Base-by-base conservation (phyloP, 2,329 filamentous ascomycete genomes). In the Colletotrichum sp. region DNA sequence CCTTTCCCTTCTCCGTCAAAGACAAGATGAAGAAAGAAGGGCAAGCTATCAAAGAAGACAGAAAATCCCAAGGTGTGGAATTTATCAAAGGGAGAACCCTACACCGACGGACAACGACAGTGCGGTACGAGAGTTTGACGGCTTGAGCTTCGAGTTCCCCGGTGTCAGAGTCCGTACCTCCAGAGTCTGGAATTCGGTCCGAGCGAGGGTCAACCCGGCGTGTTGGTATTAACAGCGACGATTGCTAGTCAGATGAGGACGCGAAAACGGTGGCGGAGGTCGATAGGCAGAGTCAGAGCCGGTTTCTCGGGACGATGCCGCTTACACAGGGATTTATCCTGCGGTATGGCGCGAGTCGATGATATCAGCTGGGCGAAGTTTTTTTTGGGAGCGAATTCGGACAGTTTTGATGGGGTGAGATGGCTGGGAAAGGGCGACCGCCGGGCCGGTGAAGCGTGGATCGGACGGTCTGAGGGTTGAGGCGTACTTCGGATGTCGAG, bases 181-280 rank as follows among this genome's bases (percentile, higher is more conserved):
- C 26, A n/a, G 26, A 65, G 36, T 72, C 69, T 39, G 55, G 26
- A 26, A 65, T 39, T 28, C 24, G n/a, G 65, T 76, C 74, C 70
- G 70, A 76, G 74, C 70, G 70, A 52, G 71, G 59, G 64, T 64
- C 69, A 76, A 76, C 69, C 69, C 63, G 69, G 57, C 12, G 34
- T 26, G 44, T 34, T n/a, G 57, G 55, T 24, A 30, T 63, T 57
- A 13, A 7, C n/a, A 13, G n/a, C 44, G n/a, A 52, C n/a, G 44
- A 52, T 13, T 52, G 10, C n/a, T 12, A 52, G 44, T 52, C 44
- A 13, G 44, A 21, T 3, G n/a, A 52, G n/a, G 10, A 21, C n/a
- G 44, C 44, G 44, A 52, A 52, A 52, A 24, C 6, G n/a, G 44
- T 24, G 44, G n/a, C 44, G n/a, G 1, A 21, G 18, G 63, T 65